Percentiles rank a stretch among this genome's conserved stretches.
phyloP scores from a whole-genome alignment of 2,329 filamentous ascomycete species.

The Ambrosiella cleistominuta region DNA sequence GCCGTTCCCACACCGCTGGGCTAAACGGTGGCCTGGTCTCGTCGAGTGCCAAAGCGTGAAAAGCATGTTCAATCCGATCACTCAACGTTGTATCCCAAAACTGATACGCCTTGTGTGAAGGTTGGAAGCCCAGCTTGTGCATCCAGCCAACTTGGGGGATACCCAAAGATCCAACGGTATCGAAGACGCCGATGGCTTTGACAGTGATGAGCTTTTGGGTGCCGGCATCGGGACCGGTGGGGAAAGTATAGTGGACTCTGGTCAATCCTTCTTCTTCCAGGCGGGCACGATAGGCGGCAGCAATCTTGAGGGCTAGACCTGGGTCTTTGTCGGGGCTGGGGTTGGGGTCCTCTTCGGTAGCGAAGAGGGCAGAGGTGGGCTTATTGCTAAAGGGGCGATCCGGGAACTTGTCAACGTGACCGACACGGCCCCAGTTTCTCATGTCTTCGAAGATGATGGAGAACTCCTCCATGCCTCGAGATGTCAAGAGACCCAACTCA shows the following conservation, averaged over 20 bases:
- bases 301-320: conserved; percentile 18
- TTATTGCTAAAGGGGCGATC: conserved; percentile 30
- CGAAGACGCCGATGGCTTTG: conserved; percentile 30
- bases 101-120: conserved; percentile 29
- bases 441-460: conserved; percentile 39
- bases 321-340: background rate
- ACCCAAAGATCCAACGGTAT: conserved; percentile 25
- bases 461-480: conserved; percentile 35
- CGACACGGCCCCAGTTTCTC: conserved; percentile 31
- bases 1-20: conserved; percentile 37
- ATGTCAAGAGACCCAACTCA: conserved; percentile 32
- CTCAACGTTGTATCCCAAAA: conserved; percentile 38
- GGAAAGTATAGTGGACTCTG: conserved; percentile 17
- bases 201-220: conserved; percentile 9
- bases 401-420: conserved; percentile 31
- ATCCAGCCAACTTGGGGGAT: conserved; percentile 30
- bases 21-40: conserved; percentile 36
- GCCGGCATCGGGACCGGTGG: background rate
- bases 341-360: conserved; percentile 20
- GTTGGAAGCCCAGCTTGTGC: conserved; percentile 28
- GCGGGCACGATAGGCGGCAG: conserved; percentile 25
- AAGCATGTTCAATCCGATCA: conserved; percentile 36
- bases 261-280: conserved; percentile 28
- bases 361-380: conserved; percentile 17
- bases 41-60: conserved; percentile 41